Evolutionary conservation across 306 rosid species (phyloP).

Genomic region (Gleditsia sinensis): DNA sequence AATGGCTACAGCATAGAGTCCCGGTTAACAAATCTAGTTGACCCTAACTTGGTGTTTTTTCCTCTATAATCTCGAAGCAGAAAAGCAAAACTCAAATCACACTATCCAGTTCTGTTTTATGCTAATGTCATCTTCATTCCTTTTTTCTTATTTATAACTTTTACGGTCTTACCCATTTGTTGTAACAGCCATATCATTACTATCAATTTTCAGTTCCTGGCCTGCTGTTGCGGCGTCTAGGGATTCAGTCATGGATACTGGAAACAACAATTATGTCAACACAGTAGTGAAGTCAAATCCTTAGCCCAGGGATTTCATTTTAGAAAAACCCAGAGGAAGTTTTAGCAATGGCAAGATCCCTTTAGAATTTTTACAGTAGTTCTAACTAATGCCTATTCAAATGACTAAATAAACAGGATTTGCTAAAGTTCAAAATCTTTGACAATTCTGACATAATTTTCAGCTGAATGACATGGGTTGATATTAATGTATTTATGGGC

Average conservation of each 20-base stretch:
- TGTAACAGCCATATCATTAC: constrained; percentile 20
- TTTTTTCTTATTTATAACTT: no score
- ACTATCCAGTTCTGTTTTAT: constrained; percentile 9
- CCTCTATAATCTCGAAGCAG: not conserved
- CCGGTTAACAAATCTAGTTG: not conserved
- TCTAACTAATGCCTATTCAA: not conserved
- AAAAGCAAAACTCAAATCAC: constrained; percentile 16
- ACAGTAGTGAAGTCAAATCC: constrained; percentile 20
- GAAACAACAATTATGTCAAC: constrained; percentile 31
- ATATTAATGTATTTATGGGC: no score
- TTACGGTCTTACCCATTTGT: constrained; percentile 3
- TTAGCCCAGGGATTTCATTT: constrained; percentile 40
- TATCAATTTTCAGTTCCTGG: not conserved
- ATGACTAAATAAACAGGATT: no score
- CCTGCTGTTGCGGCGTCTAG: constrained; percentile 41
- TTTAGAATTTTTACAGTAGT: not conserved
- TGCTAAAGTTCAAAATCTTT: no score
- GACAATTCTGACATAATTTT: no score
- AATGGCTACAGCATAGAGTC: not conserved
- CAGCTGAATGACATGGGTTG: no score
- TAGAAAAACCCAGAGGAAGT: constrained; percentile 38
- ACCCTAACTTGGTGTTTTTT: no score
- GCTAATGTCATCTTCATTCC: not conserved
- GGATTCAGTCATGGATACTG: constrained; percentile 44
- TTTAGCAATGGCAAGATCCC: constrained; percentile 43